Evolutionary conservation across 106 monocot genomes (phyloP).

Genomic region (Platanthera zijinensis): DNA sequence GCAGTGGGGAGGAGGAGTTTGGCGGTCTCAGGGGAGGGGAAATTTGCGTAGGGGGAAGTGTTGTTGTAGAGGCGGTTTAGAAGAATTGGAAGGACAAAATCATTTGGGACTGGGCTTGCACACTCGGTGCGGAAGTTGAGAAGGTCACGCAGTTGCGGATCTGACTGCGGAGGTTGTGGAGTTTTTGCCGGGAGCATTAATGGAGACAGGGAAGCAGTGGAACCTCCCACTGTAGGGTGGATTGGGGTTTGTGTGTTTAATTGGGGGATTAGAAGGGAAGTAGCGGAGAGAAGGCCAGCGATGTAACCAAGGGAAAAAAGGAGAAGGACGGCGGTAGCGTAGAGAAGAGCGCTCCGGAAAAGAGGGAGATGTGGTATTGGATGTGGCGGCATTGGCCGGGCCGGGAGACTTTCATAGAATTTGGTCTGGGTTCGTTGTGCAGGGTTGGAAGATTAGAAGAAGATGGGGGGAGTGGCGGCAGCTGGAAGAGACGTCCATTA

Average conservation of each 20-base stretch:
- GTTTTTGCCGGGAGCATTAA: too few species aligned
- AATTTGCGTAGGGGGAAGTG: constrained; percentile 9
- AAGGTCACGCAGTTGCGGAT: neutral
- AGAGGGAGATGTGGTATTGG: neutral
- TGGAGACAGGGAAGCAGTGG: neutral
- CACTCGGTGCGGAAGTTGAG: constrained; percentile 8
- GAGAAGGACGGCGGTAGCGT: neutral
- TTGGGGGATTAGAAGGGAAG: neutral
- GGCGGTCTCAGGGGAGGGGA: constrained; percentile 6
- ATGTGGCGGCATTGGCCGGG: neutral
- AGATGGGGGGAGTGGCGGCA: too few species aligned
- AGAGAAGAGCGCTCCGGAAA: neutral
- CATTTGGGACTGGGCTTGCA: neutral
- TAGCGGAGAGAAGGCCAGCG: neutral
- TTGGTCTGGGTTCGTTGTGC: too few species aligned
- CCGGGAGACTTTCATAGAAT: neutral
- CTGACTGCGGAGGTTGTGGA: neutral
- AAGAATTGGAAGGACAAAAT: neutral
- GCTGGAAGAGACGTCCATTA: too few species aligned
- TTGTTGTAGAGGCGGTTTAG: constrained; percentile 7
- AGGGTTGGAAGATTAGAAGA: too few species aligned
- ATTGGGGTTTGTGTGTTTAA: too few species aligned
- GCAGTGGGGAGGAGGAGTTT: neutral
- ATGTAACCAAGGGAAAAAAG: constrained; percentile 8
- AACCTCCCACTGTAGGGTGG: neutral